phyloP scores from a whole-genome alignment of 352 stramenopile species.

The Globisporangium spinosum region DNA sequence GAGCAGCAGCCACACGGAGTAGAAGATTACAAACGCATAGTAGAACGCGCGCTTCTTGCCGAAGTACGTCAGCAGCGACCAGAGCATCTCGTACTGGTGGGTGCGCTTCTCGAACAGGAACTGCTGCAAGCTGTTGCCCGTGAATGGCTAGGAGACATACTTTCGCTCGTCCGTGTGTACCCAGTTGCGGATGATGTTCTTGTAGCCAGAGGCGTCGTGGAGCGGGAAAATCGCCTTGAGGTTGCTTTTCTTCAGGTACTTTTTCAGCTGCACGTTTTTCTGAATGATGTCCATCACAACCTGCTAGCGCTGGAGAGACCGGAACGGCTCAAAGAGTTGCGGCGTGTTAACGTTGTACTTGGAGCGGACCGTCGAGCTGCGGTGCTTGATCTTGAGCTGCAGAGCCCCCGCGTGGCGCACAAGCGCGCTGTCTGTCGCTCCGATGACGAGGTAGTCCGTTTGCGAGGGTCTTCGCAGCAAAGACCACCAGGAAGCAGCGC shows the following conservation, averaged over 20 bases:
- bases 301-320: constrained; percentile 70
- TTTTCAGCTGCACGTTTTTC: constrained; percentile 63
- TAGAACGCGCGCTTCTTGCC: constrained; percentile 82
- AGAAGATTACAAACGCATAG: constrained; percentile 73
- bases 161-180: constrained; percentile 29
- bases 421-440: constrained; percentile 52
- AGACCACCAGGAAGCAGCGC: constrained; percentile 10
- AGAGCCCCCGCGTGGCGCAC: constrained; percentile 53
- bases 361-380: constrained; percentile 52
- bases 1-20: constrained; percentile 64
- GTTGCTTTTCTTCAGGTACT: constrained; percentile 50
- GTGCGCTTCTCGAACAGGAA: constrained; percentile 57
- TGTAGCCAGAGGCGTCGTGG: constrained; percentile 54
- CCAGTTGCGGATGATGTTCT: constrained; percentile 66
- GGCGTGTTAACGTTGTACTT: constrained; percentile 41
- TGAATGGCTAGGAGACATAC: constrained; percentile 57
- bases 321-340: constrained; percentile 63
- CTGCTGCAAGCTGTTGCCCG: constrained; percentile 40
- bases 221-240: constrained; percentile 63
- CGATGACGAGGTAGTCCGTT: constrained; percentile 62
- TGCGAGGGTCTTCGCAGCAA: neutral
- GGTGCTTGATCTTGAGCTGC: constrained; percentile 73
- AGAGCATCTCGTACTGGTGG: constrained; percentile 78
- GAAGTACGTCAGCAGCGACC: constrained; percentile 78
- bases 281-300: constrained; percentile 73